These are phyloP conservation scores for Cadophora malorum DNA, from an alignment of 2,329 filamentous ascomycete species.

Conservation along the genomic window DNA sequence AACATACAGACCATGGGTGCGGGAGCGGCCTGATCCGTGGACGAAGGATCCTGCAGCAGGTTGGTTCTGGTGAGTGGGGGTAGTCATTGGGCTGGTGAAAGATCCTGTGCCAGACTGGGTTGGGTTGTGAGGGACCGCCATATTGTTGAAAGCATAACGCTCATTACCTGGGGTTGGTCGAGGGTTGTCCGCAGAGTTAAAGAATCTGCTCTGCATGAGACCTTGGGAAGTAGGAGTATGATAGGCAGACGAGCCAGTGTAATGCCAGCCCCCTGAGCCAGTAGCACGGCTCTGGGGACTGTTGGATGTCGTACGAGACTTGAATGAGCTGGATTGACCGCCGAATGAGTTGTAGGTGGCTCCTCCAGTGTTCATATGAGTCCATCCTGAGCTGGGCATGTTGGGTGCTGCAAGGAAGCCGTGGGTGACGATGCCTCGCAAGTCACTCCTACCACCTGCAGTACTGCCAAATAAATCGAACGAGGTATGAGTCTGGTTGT, in stretches of 20 bases:
- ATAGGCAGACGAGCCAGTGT: background rate
- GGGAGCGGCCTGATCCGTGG: slow-evolving; percentile 1
- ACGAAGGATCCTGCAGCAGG: slow-evolving; percentile 1
- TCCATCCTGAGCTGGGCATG: slow-evolving; percentile 8
- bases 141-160: slow-evolving; percentile 9
- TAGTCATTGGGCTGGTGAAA: slow-evolving; percentile 2
- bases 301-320: background rate
- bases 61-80: background rate
- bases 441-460: slow-evolving; percentile 1
- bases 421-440: background rate
- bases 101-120: background rate
- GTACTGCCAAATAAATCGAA: background rate
- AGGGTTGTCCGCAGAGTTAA: background rate
- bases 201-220: background rate
- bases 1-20: slow-evolving; percentile 4
- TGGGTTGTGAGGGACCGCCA: background rate
- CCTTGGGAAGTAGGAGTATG: background rate
- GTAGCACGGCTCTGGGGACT: background rate
- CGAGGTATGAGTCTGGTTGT: background rate
- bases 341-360: slow-evolving; percentile 8
- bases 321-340: background rate
- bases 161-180: slow-evolving; percentile 3
- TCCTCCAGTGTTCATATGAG: slow-evolving; percentile 8
- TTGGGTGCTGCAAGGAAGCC: background rate
- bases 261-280: background rate